phyloP scores from a whole-genome alignment of 2,329 filamentous ascomycete species.

The Tympanopsis confertula region DNA sequence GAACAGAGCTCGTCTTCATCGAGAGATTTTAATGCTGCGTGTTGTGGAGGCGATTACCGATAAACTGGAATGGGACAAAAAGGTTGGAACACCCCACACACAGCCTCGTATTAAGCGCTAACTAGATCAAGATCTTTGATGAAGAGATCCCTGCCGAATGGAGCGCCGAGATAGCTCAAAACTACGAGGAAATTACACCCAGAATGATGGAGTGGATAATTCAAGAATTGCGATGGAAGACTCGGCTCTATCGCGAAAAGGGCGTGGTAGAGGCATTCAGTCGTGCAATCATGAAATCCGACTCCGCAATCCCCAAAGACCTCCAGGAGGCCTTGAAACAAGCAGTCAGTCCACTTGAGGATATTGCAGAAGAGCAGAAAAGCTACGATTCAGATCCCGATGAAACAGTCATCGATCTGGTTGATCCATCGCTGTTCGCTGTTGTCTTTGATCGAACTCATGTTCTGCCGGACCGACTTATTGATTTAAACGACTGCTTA shows the following conservation, averaged over 20 bases:
- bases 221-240: background rate
- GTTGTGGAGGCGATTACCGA: background rate
- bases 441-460: background rate
- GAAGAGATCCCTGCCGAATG: background rate
- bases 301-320: background rate
- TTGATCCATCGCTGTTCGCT: background rate
- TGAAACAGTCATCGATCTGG: background rate
- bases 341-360: background rate
- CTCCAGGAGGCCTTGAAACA: background rate
- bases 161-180: background rate
- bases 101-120: background rate
- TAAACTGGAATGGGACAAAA: background rate
- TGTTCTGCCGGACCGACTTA: background rate
- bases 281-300: background rate
- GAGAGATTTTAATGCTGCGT: background rate
- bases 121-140: conserved; percentile 1
- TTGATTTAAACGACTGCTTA: background rate
- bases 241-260: background rate
- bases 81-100: background rate
- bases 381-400: background rate
- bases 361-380: background rate
- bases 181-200: background rate
- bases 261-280: background rate
- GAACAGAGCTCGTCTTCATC: too few relatives aligned
- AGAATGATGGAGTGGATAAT: background rate